Base-by-base conservation (phyloP, 2,329 filamentous ascomycete species). In the Tolypocladium tundrense region DNA sequence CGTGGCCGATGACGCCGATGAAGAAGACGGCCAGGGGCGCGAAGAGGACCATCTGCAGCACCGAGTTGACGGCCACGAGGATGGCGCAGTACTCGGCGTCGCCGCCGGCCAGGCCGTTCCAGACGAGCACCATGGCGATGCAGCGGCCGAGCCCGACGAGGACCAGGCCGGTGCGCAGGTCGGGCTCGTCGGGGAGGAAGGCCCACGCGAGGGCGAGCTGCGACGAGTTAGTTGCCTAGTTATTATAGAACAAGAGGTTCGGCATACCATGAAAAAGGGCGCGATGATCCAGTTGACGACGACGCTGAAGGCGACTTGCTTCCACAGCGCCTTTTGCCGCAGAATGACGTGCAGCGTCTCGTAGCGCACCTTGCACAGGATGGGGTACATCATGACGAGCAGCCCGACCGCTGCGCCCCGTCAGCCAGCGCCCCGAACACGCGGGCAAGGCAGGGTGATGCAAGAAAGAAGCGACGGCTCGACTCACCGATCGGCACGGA, bases 311-410 rank as follows among this genome's bases (percentile, higher is more conserved):
- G 69, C 75, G n/a, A 96, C 82, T 69, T 96, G 90, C 55, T 84
- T 82, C 90, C 89, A 96, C 2, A 95, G 75, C 0, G 76, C 75
- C 3, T 77, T 77, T 3, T 84, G 77, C 2, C 74, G 70, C 59
- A 94, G 80, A 4, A 90, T 75, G 3, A 81, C 74, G 69, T 91
- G 88, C 11, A 95, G 73, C 0, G 83, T 82, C 69, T 95, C 90
- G 71, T 85, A 94, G 45, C 84, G 84, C 7, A 95, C 88, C 70
- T 94, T 94, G 79, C 90, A 95, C 0, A 96, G 76, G 60, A 96
- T 95, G 0, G 91, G 91, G 67, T 94, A 96, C 90, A 96, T 96
- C 90, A 96, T 96, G 48, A 95, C 85, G 1, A 96, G 78, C 1
- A 96, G 74, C 0, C 91, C 90, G 53, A 95, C 75, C 0, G 90